Evolutionary conservation across 352 stramenopile species (phyloP), one percentile per base, ranked within the genome.

Genomic region (Thalassiosira hispida): DNA sequence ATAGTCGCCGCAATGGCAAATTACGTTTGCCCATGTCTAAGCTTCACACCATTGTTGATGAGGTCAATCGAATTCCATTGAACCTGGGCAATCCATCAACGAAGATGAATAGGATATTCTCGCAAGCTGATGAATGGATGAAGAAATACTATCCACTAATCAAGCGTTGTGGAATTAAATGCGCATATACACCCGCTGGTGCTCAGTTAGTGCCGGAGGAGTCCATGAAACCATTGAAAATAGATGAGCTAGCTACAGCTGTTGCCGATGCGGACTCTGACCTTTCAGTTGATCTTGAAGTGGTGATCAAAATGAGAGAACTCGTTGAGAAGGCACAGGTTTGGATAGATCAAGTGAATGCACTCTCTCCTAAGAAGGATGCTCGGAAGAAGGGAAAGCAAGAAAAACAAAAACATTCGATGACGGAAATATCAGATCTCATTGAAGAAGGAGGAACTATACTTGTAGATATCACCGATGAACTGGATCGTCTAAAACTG

Each of bases 81-180:
- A 91, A 93, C 57, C 67, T 91, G 47, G 88, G 88, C 25, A 82
- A 86, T 51, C 65, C 80, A 53, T 57, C 74, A 53, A 77, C 35
- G 9, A 91, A 91, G 67, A 87, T 93, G n/a, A 77, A 76, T 38
- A 73, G 74, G 63, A 90, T 93, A 59, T 78, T 87, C 46, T 76
- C 56, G 25, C 78, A 91, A 55, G 77, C 88, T 20, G 85, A 93
- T 57, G 64, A 72, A 40, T 93, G 88, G 88, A 86, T 89, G 35
- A 57, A 81, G 9, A 78, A 80, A 27, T 73, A 91, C 46, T 67
- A 76, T 40, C n/a, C 38, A n/a, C 49, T 92, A 9, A 18, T 91
- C 18, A 66, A 75, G 53, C 35, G 63, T 38, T 91, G 84, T 71
- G 69, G 67, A 12, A 76, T 85, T 31, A 70, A 85, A 69, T 78